A percentile compares a stretch with the other conserved stretches of the same genome.
phyloP scores from a whole-genome alignment of 257 asterid species.

The Rubia yunnanensis region DNA sequence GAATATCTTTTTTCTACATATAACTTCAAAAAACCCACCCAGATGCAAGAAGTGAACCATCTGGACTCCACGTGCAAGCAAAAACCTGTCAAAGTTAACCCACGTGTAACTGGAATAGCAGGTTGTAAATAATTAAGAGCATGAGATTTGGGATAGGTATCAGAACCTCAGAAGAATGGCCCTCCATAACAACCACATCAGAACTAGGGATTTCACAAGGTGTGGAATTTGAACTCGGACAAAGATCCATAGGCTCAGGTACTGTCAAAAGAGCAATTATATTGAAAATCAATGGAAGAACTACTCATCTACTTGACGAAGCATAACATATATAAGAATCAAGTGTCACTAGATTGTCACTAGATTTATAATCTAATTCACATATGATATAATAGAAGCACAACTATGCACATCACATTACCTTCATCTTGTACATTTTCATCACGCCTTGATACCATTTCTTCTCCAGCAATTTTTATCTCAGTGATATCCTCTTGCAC shows the following conservation, averaged over 20 bases:
- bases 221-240: slow-evolving; percentile 42
- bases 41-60: slow-evolving; percentile 93
- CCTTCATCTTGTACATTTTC: slow-evolving; percentile 68
- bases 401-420: slow-evolving; percentile 21
- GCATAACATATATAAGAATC: slow-evolving; percentile 3
- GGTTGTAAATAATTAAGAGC: background rate
- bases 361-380: background rate
- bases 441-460: slow-evolving; percentile 33
- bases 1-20: background rate
- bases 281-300: background rate
- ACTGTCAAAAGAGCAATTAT: slow-evolving; percentile 33
- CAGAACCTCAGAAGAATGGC: slow-evolving; percentile 93
- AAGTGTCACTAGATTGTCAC: background rate
- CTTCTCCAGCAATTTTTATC: slow-evolving; percentile 36
- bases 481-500: slow-evolving; percentile 44
- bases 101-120: slow-evolving; percentile 7
- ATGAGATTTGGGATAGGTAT: slow-evolving; percentile 2
- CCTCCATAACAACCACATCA: slow-evolving; percentile 74
- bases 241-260: slow-evolving; percentile 88
- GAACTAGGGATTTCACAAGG: slow-evolving; percentile 62
- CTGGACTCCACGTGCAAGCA: slow-evolving; percentile 99
- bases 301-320: background rate
- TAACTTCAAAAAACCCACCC: slow-evolving; percentile 52
- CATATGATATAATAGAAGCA: slow-evolving; percentile 2
- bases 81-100: slow-evolving; percentile 57